Conservation (phyloP, 75 land plant species). For the Pseudotsuga menziesii region DNA sequence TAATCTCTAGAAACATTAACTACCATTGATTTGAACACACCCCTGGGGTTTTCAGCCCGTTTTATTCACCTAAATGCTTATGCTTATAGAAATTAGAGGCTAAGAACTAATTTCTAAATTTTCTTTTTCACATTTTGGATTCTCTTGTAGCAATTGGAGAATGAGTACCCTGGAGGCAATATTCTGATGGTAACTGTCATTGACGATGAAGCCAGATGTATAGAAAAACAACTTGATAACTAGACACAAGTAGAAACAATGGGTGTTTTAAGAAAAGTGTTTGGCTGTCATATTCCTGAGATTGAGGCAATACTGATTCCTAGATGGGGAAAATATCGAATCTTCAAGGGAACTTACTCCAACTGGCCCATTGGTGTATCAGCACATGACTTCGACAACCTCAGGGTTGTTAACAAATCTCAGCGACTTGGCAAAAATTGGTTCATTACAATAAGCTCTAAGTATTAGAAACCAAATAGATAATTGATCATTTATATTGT, state of each 20-base stretch:
- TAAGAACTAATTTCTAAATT: not conserved
- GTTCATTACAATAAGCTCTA: not conserved
- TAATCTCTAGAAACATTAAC: no score
- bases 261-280: conserved; percentile 63
- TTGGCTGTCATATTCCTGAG: conserved; percentile 59
- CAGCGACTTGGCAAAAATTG: no score
- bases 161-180: conserved; percentile 68
- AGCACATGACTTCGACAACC: conserved; percentile 9
- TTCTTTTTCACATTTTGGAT: not conserved
- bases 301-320: conserved; percentile 63
- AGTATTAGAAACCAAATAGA: not conserved
- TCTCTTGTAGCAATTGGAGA: conserved; percentile 59
- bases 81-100: not conserved
- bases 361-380: conserved; percentile 47
- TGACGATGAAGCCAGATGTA: conserved; percentile 68
- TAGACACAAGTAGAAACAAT: conserved; percentile 62
- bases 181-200: conserved; percentile 73
- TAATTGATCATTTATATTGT: not conserved
- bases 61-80: not conserved
- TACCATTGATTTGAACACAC: no score
- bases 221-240: conserved; percentile 65
- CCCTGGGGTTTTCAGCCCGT: no score
- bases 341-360: conserved; percentile 28
- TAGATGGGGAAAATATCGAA: conserved; percentile 33
- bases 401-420: not conserved